Base-by-base conservation (phyloP, 2,329 filamentous ascomycete species). In the Monosporascus sp. region DNA sequence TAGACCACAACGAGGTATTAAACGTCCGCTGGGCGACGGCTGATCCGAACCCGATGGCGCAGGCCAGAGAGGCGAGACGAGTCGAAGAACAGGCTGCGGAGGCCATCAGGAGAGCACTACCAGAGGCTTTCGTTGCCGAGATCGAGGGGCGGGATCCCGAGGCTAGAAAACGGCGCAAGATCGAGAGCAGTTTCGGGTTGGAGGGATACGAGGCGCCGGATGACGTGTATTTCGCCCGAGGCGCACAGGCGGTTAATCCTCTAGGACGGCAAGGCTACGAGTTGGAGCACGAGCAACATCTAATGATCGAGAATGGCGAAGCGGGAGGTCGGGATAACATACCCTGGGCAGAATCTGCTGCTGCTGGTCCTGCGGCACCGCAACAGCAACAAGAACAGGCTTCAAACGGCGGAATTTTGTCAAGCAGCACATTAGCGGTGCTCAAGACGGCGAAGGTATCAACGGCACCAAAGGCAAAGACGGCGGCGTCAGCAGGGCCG, bases 1-100 rank as follows among this genome's bases (percentile, higher is more conserved):
- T 99, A 27, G 94, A 99, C 64, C 88, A 97, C 69, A 87, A 84
- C 57, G 94, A 99, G 72, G 86, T 97, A 22, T 75, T 99, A 25
- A 99, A 99, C 70, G 92, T 99, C 47, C 82, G 95, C 58, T 99
- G 94, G 94, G 94, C 94, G 43, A 99, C 94, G 0, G 88, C 90
- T 6, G 94, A 99, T 67, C 94, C 94, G 1, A 99, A 99, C 62
- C 94, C 94, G 0, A 86, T 94, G 76, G 91, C 93, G 2, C 90
- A 96, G 69, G 95, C 95, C 58, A 82, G 95, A 55, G 94, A 99
- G 72, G 93, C 88, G 3, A 80, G 88, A 39, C 81, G 87, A 41
- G 87, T 99, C 55, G 94, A 99, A 68, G 94, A 99, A 67, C 94
- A 99, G 69, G 94, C 94, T 2, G 94, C 94, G 0, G 94, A 97